A percentile compares a stretch with the other conserved stretches of the same genome.
phyloP scores from a whole-genome alignment of 768 basidiomycete genomes.

The Auricularia sp. region DNA sequence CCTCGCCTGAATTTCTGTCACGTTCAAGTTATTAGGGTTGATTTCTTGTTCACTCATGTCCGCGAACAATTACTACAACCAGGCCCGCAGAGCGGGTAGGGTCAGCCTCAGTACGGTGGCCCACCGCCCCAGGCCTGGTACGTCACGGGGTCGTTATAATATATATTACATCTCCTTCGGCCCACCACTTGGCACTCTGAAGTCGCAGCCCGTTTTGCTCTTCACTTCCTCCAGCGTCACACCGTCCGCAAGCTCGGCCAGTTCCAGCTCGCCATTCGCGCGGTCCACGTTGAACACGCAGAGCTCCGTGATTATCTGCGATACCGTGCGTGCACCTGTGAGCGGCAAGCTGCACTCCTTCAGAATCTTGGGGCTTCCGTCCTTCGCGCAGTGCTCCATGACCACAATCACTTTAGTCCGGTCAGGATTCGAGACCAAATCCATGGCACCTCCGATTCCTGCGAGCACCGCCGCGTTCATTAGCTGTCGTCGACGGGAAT shows the following conservation, averaged over 20 bases:
- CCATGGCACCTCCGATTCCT: conserved; percentile 96
- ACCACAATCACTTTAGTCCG: conserved; percentile 85
- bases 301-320: conserved; percentile 88
- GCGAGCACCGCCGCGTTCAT: conserved; percentile 7
- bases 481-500: background rate
- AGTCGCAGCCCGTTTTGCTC: conserved; percentile 80
- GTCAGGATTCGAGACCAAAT: conserved; percentile 92
- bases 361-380: conserved; percentile 83
- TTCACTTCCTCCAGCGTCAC: conserved; percentile 74
- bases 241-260: conserved; percentile 80
- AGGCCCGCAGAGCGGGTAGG: no score
- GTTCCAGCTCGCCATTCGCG: conserved; percentile 53
- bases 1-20: background rate
- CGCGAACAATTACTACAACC: no score
- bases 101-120: no score
- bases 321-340: conserved; percentile 81
- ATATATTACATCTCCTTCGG: background rate
- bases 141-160: background rate
- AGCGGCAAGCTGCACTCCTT: conserved; percentile 73
- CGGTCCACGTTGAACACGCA: conserved; percentile 86
- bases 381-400: conserved; percentile 86
- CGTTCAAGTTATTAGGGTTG: no score
- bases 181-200: conserved; percentile 27
- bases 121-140: no score
- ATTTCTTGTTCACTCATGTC: no score